A percentile compares a stretch with the other conserved stretches of the same genome.
Evolutionary conservation across 2,329 filamentous ascomycete genomes (phyloP).

Genomic region (Aureobasidium sp.): DNA sequence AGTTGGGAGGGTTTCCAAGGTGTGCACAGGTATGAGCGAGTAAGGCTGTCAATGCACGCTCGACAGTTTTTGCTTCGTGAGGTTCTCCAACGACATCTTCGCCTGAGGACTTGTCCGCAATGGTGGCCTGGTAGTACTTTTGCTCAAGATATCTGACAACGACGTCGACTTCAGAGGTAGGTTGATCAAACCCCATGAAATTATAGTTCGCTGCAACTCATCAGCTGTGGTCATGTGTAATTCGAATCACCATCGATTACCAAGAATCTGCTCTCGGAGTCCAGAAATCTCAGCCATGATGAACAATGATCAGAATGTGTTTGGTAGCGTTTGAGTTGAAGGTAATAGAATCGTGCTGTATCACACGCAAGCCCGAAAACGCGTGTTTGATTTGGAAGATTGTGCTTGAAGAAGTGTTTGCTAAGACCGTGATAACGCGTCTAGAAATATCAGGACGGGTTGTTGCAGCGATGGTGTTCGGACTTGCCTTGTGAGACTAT

Average conservation of each 20-base stretch:
- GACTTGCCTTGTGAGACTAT: not conserved
- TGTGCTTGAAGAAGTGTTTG: not conserved
- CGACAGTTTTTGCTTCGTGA: not conserved
- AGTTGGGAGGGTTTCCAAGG: not conserved
- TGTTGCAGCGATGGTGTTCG: not conserved
- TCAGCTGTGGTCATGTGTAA: not conserved
- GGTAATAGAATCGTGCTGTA: not conserved
- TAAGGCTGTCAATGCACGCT: not conserved
- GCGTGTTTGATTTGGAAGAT: not conserved
- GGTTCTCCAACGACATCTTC: not conserved
- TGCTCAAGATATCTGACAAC: not conserved
- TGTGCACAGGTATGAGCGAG: not conserved
- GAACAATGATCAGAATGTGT: not conserved
- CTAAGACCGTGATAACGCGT: not conserved
- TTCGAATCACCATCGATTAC: not conserved
- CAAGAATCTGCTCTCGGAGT: conserved; percentile 5
- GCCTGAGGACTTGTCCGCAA: not conserved
- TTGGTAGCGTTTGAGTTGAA: not conserved
- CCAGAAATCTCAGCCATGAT: not conserved
- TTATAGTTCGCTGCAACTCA: not conserved
- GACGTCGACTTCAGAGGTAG: not conserved
- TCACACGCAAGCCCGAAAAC: not conserved
- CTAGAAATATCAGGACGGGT: not conserved
- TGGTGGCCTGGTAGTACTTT: not conserved
- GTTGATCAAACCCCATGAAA: not conserved